These are phyloP conservation scores for Tricholoma terreum DNA, from an alignment of 768 basidiomycete genomes.

Conservation along the genomic window DNA sequence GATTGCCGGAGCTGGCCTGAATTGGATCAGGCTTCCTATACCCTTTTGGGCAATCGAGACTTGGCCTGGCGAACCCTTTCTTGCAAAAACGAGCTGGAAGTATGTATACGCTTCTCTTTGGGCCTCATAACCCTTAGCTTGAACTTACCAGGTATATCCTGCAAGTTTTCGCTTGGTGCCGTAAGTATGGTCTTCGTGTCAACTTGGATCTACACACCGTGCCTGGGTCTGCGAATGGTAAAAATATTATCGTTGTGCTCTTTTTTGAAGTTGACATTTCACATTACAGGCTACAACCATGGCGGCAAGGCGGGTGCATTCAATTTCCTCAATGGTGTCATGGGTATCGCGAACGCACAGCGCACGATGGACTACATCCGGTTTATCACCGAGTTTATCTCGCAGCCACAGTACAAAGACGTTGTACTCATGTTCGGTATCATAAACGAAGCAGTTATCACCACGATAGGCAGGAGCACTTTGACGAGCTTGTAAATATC, in stretches of 20 bases:
- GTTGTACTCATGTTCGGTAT: conserved; percentile 67
- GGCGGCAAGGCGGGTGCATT: conserved; percentile 58
- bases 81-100: conserved; percentile 74
- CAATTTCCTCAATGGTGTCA: conserved; percentile 70
- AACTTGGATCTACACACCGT: conserved; percentile 77
- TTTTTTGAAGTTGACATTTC: background rate
- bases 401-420: conserved; percentile 67
- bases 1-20: conserved; percentile 86
- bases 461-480: no score
- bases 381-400: conserved; percentile 78
- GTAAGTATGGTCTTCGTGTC: conserved; percentile 83
- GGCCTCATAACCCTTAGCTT: background rate
- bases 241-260: conserved; percentile 1
- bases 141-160: conserved; percentile 58
- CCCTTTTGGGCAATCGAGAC: conserved; percentile 83
- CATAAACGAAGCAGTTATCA: conserved; percentile 57
- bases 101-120: conserved; percentile 28
- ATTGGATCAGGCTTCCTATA: conserved; percentile 81
- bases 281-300: conserved; percentile 50
- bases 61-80: conserved; percentile 73
- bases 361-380: conserved; percentile 76
- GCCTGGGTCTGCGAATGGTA: conserved; percentile 77
- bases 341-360: conserved; percentile 88
- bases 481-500: conserved; percentile 64
- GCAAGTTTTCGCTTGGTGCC: conserved; percentile 70